phyloP scores from a whole-genome alignment of 371 early-diverging fungal genomes.

The Mortierella sp. region DNA sequence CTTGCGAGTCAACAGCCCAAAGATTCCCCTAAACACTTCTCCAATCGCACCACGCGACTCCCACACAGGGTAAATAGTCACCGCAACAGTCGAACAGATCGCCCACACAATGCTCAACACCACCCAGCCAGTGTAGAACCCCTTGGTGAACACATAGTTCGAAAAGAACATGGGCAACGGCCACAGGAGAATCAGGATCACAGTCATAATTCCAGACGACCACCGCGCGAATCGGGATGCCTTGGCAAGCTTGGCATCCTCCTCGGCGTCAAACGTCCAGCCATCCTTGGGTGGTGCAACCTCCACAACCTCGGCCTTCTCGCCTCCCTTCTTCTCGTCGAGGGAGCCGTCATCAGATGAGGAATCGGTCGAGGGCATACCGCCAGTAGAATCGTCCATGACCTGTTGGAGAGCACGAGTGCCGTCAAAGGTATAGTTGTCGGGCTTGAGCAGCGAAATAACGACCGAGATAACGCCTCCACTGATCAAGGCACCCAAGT shows the following conservation, averaged over 20 bases:
- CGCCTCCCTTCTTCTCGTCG: constrained; percentile 30
- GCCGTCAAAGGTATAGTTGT: constrained; percentile 72
- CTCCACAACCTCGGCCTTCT: constrained; percentile 10
- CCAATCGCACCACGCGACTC: constrained; percentile 66
- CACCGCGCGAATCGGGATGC: constrained; percentile 62
- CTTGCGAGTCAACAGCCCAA: constrained; percentile 3
- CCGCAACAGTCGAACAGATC: constrained; percentile 65
- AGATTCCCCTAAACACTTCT: constrained; percentile 60
- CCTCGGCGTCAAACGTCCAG: constrained; percentile 42
- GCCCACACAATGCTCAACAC: constrained; percentile 74
- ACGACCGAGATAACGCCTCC: constrained; percentile 58
- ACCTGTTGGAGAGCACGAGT: constrained; percentile 65
- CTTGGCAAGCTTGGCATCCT: constrained; percentile 57
- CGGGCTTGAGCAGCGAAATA: constrained; percentile 66
- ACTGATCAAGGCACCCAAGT: constrained; percentile 57
- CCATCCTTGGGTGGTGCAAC: constrained; percentile 13
- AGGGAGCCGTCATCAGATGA: constrained; percentile 26
- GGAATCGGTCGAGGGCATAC: constrained; percentile 29
- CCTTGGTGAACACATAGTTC: constrained; percentile 70
- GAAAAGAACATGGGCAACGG: constrained; percentile 78
- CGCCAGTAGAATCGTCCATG: constrained; percentile 55
- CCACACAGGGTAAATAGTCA: constrained; percentile 71
- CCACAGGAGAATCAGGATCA: constrained; percentile 73
- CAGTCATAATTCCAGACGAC: constrained; percentile 63
- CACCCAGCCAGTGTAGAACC: constrained; percentile 80